Evolutionary conservation across 2,329 filamentous ascomycete species (phyloP).

Genomic region (Ceratocystis diversiconidia): DNA sequence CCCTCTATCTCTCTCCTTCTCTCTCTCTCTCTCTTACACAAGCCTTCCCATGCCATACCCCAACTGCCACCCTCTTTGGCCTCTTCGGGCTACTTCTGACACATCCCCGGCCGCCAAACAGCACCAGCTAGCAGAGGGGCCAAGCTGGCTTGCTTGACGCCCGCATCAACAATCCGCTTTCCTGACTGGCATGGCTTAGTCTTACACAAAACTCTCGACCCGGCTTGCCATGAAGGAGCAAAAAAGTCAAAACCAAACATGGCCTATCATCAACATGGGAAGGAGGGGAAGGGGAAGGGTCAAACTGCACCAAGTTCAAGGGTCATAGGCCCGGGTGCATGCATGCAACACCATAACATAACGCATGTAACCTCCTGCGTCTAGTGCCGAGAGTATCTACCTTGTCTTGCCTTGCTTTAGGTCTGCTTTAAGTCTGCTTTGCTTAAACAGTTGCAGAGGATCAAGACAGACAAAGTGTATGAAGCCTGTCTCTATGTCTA

Average conservation of each 20-base stretch:
- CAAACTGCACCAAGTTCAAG: background rate
- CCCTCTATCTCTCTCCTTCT: background rate
- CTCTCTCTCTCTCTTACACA: background rate
- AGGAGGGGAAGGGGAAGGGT: background rate
- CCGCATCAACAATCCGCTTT: too few species aligned
- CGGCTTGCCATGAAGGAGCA: background rate
- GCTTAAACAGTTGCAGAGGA: background rate
- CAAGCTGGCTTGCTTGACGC: too few species aligned
- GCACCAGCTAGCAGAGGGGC: background rate
- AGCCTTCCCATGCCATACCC: background rate
- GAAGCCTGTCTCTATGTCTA: background rate
- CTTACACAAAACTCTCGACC: background rate
- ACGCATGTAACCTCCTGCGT: conserved; percentile 2
- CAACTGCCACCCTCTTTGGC: background rate
- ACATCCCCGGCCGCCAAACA: background rate
- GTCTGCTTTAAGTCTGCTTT: background rate
- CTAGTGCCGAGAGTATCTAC: background rate
- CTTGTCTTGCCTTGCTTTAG: too few species aligned
- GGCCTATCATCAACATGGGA: background rate
- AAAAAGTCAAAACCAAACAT: conserved; percentile 4
- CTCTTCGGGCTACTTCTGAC: background rate
- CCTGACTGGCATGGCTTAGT: too few species aligned
- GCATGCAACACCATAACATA: conserved; percentile 1
- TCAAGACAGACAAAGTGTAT: background rate
- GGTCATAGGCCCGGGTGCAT: conserved; percentile 1